Percentiles rank a stretch among this genome's conserved stretches.
Evolutionary conservation across 768 basidiomycete species (phyloP).

Genomic region (Serpula lacrymans): DNA sequence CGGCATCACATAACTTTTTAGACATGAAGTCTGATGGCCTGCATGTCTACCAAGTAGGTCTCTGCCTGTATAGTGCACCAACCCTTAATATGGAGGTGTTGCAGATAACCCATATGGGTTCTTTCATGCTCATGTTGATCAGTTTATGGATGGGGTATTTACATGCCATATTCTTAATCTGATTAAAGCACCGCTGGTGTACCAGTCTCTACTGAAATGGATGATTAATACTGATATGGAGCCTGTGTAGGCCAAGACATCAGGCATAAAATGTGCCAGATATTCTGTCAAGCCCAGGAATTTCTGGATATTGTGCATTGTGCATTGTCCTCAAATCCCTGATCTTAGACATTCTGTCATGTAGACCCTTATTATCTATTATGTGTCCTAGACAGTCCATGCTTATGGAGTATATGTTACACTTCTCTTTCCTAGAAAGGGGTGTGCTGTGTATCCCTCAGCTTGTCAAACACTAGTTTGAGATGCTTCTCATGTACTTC

Average conservation of each 20-base stretch:
- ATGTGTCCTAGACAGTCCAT: conserved; percentile 39
- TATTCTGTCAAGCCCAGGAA: conserved; percentile 42
- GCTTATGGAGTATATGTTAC: conserved; percentile 24
- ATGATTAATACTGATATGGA: conserved; percentile 29
- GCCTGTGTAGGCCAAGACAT: conserved; percentile 28
- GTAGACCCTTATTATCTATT: conserved; percentile 37
- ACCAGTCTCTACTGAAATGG: conserved; percentile 25
- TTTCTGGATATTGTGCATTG: conserved; percentile 29
- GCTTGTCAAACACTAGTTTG: conserved; percentile 22
- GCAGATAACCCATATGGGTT: conserved; percentile 26
- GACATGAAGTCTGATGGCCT: conserved; percentile 28
- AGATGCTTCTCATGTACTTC: conserved; percentile 38
- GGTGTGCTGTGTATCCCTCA: conserved; percentile 20
- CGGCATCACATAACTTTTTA: conserved; percentile 20
- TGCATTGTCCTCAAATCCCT: conserved; percentile 31
- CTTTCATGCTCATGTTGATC: conserved; percentile 12
- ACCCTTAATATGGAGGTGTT: conserved; percentile 22
- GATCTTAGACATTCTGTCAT: conserved; percentile 35
- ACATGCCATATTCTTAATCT: conserved; percentile 17
- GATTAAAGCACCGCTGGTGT: conserved; percentile 21
- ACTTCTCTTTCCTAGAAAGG: conserved; percentile 34
- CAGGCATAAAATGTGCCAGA: conserved; percentile 32
- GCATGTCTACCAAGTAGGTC: conserved; percentile 18
- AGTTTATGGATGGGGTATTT: conserved; percentile 15
- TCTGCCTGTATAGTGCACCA: conserved; percentile 27